phyloP scores from a whole-genome alignment of 2,329 filamentous ascomycete species.

The Xylariaceae sp. region DNA sequence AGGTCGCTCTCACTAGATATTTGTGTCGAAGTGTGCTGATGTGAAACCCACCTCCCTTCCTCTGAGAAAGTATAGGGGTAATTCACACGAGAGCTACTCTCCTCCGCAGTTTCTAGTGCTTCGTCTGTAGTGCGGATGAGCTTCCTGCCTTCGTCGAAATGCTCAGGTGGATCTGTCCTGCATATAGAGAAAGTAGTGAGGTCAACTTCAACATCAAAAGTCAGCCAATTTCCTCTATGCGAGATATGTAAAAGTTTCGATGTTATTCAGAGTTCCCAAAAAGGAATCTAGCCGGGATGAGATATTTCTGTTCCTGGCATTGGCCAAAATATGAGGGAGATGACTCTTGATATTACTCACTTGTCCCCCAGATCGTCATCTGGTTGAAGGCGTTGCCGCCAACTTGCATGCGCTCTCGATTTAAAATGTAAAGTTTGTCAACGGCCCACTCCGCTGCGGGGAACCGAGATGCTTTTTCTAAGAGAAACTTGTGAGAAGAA shows the following conservation, averaged over 20 bases:
- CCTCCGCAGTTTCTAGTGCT: neutral
- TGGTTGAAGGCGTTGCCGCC: constrained; percentile 45
- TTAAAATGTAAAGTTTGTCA: constrained; percentile 57
- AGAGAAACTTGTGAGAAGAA: constrained; percentile 56
- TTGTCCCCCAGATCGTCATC: constrained; percentile 65
- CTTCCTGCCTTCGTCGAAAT: constrained; percentile 27
- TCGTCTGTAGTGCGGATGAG: neutral
- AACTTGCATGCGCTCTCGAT: constrained; percentile 51
- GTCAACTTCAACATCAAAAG: constrained; percentile 42
- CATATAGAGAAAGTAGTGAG: constrained; percentile 35
- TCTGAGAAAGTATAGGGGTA: constrained; percentile 32
- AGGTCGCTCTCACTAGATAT: constrained; percentile 2
- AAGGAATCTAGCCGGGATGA: neutral
- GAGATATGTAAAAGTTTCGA: neutral
- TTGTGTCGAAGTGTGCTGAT: constrained; percentile 3
- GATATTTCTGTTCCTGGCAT: neutral
- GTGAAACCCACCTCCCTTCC: constrained; percentile 31
- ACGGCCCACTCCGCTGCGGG: constrained; percentile 57
- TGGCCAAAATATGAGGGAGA: neutral
- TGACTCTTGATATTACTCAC: constrained; percentile 11
- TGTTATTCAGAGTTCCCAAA: neutral
- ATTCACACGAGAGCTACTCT: constrained; percentile 12
- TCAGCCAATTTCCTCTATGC: neutral
- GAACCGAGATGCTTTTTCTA: constrained; percentile 59
- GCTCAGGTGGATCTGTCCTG: constrained; percentile 13